A percentile compares a stretch with the other conserved stretches of the same genome.
These are phyloP conservation scores for Saksenaea vasiformis DNA, from an alignment of 371 early-diverging fungal species.

Conservation along the genomic window DNA sequence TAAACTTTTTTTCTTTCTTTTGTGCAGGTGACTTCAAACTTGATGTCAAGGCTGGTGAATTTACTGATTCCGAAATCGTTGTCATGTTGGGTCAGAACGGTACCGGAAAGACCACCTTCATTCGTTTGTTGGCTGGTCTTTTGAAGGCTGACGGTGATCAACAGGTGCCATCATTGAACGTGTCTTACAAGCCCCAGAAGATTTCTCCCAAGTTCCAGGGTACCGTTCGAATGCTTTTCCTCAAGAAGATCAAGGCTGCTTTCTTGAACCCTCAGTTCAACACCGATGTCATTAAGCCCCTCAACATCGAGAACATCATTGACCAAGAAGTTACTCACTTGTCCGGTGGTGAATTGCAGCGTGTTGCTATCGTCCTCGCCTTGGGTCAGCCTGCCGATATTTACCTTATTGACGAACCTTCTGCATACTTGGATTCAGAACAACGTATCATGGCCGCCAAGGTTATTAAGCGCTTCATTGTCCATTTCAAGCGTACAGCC, in stretches of 20 bases:
- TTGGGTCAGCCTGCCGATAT: conserved; percentile 98
- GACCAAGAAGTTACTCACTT: conserved; percentile 93
- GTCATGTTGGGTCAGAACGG: conserved; percentile 99
- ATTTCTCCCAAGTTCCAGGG: conserved; percentile 96
- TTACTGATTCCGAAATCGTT: conserved; percentile 98
- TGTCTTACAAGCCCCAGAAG: conserved; percentile 99
- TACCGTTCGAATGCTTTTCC: conserved; percentile 95
- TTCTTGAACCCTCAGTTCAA: conserved; percentile 98
- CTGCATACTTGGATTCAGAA: conserved; percentile 99
- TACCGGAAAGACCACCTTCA: conserved; percentile 99
- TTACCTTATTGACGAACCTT: conserved; percentile 99
- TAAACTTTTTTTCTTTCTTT: too few species aligned
- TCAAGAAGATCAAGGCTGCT: conserved; percentile 89
- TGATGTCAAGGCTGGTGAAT: conserved; percentile 83
- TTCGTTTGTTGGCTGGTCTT: conserved; percentile 93
- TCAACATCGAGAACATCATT: conserved; percentile 92
- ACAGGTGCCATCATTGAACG: conserved; percentile 84
- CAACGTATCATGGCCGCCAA: conserved; percentile 99
- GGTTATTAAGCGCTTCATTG: conserved; percentile 99
- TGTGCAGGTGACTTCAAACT: conserved; percentile 81
- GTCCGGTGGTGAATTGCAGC: conserved; percentile 99
- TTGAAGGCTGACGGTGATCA: conserved; percentile 84
- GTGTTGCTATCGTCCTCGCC: conserved; percentile 97
- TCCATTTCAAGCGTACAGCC: conserved; percentile 97
- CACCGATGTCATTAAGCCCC: conserved; percentile 97